Base-by-base conservation (phyloP, 352 stramenopile genomes). In the Phytopythium sindhum region DNA sequence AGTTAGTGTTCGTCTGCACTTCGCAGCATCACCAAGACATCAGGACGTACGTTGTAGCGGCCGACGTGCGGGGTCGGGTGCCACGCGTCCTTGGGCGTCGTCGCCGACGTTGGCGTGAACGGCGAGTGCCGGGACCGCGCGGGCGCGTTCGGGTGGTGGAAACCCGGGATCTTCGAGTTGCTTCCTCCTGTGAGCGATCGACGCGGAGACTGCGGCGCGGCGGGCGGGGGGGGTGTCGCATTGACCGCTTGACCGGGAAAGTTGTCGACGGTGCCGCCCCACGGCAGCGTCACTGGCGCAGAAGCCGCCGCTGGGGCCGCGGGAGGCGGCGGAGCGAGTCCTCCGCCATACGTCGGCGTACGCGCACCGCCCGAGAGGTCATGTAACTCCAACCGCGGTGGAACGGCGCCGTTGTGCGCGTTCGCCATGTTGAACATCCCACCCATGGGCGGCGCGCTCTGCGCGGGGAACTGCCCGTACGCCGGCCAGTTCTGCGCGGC, bases 11-110 rank as follows among this genome's bases (percentile, higher is more conserved):
- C 5, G 9, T 26, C 7, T 24, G 50, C 6, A 31, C 14, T 4
- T n/a, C 29, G 8, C 12, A 44, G 37, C 29, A 9, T 26, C 29
- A 9, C 23, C 29, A 8, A 33, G 4, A 23, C 26, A 24, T 44
- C 28, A 65, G 21, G 41, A 60, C 65, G 41, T 76, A 78, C 73
- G 23, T 80, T 67, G 28, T 78, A 72, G 28, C 73, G 70, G 48
- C 65, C 63, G 37, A 64, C 65, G 1, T 68, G 67, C 33, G 62
- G 57, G 31, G 67, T 70, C 26, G 73, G 69, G 55, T 52, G 63
- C 73, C 73, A 80, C 44, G 58, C 29, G n/a, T 57, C 45, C 58
- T 33, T 57, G 24, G 61, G 73, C 54, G 65, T 60, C 35, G 55
- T 47, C 6, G 42, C 50, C 21, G 37, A 47, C 15, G 54, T 33